Base-by-base conservation (phyloP, 202 grass and related monocot species). In the Panicum hallii region DNA sequence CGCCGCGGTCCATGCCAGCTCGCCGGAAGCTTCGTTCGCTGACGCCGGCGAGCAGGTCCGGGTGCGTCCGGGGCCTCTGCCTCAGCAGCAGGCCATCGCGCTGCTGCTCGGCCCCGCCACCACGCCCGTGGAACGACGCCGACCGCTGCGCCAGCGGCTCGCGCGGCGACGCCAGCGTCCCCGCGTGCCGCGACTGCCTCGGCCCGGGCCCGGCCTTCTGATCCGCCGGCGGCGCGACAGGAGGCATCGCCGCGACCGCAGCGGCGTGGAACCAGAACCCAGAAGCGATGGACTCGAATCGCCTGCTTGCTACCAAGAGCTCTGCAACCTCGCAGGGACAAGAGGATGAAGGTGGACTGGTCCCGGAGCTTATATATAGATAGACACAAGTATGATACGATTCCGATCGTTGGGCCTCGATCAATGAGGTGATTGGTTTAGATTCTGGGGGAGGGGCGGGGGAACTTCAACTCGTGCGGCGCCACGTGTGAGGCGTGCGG, bases 111-210 rank as follows among this genome's bases (percentile, higher is more conserved):
- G 26, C 43, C 36, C 7, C 26, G 70, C 84, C 48, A 28, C 82
- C 48, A 28, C 82, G 63, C 28, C 71, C 81, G 52, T 93, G 88
- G 84, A 97, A 93, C 20, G 94, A 97, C 41, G 91, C 81, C 16
- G 87, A 46, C 43, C 87, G 79, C 77, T 79, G 88, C 34, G 66
- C 22, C n/a, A 70, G 38, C 50, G 63, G 16, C 38, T 9, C 44
- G 17, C 69, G 68, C 8, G 9, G 62, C 22, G 3, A 9, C 32
- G 0, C 44, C 20, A 9, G 54, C n/a, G 17, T 42, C 63, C 10
- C 40, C 0, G 42, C 23, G 7, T 49, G 26, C 22, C 15, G 79
- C 43, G 52, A 63, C 42, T 54, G 72, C 63, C 86, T 43, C 13
- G 79, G 9, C 22, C 54, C 56, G 22, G 79, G 9, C 22, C 54